Evolutionary conservation across 2,329 filamentous ascomycete genomes (phyloP).

Genomic region (Talaromyces sp.): DNA sequence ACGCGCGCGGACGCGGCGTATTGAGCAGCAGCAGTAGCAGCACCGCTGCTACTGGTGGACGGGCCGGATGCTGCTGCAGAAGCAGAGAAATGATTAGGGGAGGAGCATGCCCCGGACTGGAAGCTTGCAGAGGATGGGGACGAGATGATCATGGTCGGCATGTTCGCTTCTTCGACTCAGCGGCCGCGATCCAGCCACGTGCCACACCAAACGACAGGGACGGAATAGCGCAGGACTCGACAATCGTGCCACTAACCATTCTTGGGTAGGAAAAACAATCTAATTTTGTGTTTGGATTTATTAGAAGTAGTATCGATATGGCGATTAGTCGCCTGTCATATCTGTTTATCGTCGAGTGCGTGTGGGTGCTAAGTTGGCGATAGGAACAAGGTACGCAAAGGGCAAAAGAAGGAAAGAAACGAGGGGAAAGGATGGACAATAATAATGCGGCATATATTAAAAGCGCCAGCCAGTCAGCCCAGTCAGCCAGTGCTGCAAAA

Average conservation of each 20-base stretch:
- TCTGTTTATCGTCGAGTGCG: neutral
- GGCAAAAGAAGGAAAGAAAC: neutral
- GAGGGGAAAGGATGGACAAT: no score
- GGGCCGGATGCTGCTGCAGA: conserved; percentile 8
- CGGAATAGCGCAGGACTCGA: conserved; percentile 8
- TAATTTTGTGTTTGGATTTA: neutral
- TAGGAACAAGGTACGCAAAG: neutral
- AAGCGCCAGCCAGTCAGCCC: neutral
- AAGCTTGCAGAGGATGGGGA: conserved; percentile 39
- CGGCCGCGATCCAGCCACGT: conserved; percentile 14
- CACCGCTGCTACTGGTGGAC: conserved; percentile 20
- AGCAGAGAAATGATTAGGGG: conserved; percentile 21
- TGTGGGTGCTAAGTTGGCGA: neutral
- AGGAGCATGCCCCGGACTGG: conserved; percentile 29
- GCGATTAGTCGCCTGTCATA: neutral
- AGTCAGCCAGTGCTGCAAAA: neutral
- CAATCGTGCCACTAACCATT: conserved; percentile 4
- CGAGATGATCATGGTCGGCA: conserved; percentile 36
- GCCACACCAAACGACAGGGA: conserved; percentile 12
- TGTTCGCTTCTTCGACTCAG: conserved; percentile 6
- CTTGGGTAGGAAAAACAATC: neutral
- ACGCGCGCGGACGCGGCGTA: conserved; percentile 6
- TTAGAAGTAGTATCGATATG: neutral
- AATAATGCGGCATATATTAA: neutral
- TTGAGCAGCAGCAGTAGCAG: conserved; percentile 12